A percentile compares a stretch with the other conserved stretches of the same genome.
phyloP scores from a whole-genome alignment of 495 filamentous ascomycete genomes.

The Physcia stellaris region DNA sequence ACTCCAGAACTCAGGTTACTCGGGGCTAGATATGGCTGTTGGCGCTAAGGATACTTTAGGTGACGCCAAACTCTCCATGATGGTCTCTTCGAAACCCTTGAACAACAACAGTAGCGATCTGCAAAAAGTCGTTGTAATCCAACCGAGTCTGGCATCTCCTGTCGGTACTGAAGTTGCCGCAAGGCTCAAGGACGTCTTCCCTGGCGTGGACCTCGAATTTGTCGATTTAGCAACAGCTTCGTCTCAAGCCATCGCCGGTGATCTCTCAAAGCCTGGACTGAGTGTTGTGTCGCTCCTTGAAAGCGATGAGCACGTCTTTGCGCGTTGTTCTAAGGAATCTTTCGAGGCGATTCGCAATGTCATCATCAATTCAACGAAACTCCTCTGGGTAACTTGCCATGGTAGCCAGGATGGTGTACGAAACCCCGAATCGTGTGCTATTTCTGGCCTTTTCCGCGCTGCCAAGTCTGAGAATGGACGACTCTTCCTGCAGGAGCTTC shows the following conservation, averaged over 20 bases:
- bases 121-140: background rate
- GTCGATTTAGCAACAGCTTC: background rate
- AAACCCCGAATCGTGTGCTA: constrained; percentile 13
- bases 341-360: background rate
- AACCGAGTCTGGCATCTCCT: no score
- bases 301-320: background rate
- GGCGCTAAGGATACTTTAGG: background rate
- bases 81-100: background rate
- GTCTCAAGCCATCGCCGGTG: background rate
- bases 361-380: background rate
- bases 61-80: background rate
- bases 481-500: constrained; percentile 1
- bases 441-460: constrained; percentile 17
- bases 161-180: background rate
- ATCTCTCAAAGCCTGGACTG: background rate
- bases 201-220: background rate
- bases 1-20: background rate
- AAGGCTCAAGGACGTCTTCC: background rate
- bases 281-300: background rate
- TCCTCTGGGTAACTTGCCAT: background rate
- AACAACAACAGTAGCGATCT: background rate
- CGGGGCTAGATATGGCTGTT: background rate
- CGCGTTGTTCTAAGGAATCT: background rate
- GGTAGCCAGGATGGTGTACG: no score
- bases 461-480: constrained; percentile 3